Percentiles rank a stretch among this genome's conserved stretches.
Evolutionary conservation across 192 early-diverging fungal genomes (phyloP).

Genomic region (Mortierella hygrophila): DNA sequence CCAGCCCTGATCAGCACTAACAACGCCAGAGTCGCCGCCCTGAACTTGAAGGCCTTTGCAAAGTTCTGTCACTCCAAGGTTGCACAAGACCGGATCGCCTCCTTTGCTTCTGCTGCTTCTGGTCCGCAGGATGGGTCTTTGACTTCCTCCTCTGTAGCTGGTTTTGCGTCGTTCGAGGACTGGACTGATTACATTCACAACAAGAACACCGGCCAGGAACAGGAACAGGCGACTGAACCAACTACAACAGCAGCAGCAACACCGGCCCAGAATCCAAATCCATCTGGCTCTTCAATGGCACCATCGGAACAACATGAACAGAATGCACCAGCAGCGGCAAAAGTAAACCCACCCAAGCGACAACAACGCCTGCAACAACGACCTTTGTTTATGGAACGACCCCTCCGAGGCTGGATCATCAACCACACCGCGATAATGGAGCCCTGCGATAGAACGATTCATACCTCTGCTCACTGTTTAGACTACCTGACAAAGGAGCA

Average conservation of each 20-base stretch:
- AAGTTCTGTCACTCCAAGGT: constrained; percentile 27
- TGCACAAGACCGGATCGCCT: neutral
- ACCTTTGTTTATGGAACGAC: constrained; percentile 33
- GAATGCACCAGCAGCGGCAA: neutral
- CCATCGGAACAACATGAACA: neutral
- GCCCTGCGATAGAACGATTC: constrained; percentile 23
- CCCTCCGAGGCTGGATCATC: constrained; percentile 25
- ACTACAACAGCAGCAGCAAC: neutral
- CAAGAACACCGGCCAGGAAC: neutral
- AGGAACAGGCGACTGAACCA: neutral
- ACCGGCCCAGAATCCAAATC: neutral
- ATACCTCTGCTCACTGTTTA: constrained; percentile 40
- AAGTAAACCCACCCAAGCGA: neutral
- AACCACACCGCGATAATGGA: constrained; percentile 27
- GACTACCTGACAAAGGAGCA: constrained; percentile 31
- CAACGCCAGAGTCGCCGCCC: constrained; percentile 26
- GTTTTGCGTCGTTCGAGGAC: constrained; percentile 17
- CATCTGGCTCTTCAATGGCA: neutral
- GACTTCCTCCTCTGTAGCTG: neutral
- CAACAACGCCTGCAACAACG: neutral
- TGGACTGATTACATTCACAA: constrained; percentile 19
- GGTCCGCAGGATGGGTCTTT: neutral
- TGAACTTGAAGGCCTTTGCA: constrained; percentile 25
- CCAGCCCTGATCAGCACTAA: constrained; percentile 41
- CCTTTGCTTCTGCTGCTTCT: neutral